A percentile compares a stretch with the other conserved stretches of the same genome.
phyloP scores from a whole-genome alignment of 2,329 filamentous ascomycete genomes.

The Curvularia hawaiiensis region DNA sequence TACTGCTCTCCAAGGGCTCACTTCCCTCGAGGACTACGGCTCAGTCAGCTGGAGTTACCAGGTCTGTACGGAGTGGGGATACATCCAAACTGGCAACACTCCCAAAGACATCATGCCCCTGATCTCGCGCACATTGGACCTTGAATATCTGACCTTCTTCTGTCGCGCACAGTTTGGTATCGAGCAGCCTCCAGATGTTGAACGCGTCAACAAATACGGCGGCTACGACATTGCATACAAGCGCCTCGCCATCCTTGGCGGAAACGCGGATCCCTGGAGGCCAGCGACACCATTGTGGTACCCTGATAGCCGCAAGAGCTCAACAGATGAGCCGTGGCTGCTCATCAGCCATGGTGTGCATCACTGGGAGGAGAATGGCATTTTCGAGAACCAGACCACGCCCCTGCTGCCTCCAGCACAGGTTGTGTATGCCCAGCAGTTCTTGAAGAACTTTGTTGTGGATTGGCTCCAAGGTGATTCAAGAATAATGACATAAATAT shows the following conservation, averaged over 20 bases:
- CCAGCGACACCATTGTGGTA: constrained; percentile 73
- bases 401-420: constrained; percentile 62
- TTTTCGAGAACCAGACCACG: constrained; percentile 68
- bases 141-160: constrained; percentile 65
- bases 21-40: constrained; percentile 24
- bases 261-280: constrained; percentile 80
- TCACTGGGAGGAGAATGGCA: constrained; percentile 78
- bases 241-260: constrained; percentile 78
- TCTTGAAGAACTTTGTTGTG: constrained; percentile 66
- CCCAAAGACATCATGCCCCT: constrained; percentile 69
- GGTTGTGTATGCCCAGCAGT: constrained; percentile 63
- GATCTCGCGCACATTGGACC: constrained; percentile 71
- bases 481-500: neutral
- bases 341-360: constrained; percentile 77
- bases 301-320: constrained; percentile 63
- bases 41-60: constrained; percentile 62
- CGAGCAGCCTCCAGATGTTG: constrained; percentile 64
- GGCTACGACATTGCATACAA: constrained; percentile 74
- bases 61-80: constrained; percentile 68
- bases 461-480: constrained; percentile 64
- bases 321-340: constrained; percentile 71
- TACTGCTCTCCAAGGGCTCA: constrained; percentile 33
- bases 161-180: constrained; percentile 76
- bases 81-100: constrained; percentile 73
- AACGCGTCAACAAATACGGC: constrained; percentile 76